These are phyloP conservation scores for Rachicladosporium sp. DNA, from an alignment of 2,329 filamentous ascomycete genomes.

Conservation along the genomic window DNA sequence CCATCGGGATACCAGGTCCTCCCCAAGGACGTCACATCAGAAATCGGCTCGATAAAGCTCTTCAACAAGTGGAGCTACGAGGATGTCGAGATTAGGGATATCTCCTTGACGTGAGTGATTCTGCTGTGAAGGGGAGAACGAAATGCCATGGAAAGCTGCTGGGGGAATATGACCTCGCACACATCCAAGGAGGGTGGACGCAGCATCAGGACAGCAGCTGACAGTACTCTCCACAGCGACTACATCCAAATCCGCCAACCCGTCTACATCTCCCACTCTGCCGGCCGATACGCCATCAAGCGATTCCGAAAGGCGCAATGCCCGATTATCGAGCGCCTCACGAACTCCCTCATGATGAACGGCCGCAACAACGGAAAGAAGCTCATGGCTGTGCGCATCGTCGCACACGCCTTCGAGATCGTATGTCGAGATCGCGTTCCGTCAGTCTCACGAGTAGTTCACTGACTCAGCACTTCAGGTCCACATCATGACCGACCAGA, in stretches of 20 bases:
- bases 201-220: no score
- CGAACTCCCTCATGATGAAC: conserved; percentile 99
- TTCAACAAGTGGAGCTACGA: conserved; percentile 99
- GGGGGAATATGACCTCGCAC: no score
- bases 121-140: no score
- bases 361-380: conserved; percentile 99
- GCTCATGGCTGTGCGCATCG: conserved; percentile 99
- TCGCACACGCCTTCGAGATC: conserved; percentile 98
- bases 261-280: conserved; percentile 98
- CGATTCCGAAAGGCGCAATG: conserved; percentile 99
- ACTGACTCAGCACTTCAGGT: conserved; percentile 46
- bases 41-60: conserved; percentile 87
- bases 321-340: conserved; percentile 99
- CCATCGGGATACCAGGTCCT: conserved; percentile 65
- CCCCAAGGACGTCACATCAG: conserved; percentile 81
- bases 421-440: conserved; percentile 46
- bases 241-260: conserved; percentile 99
- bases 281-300: conserved; percentile 97
- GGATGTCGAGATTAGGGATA: conserved; percentile 98
- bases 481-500: conserved; percentile 99
- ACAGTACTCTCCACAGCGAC: conserved; percentile 50
- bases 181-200: no score
- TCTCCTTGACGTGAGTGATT: conserved; percentile 87
- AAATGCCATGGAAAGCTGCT: no score
- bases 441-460: no score